These are phyloP conservation scores for Phaffomyces opuntiae DNA, from an alignment of 805 yeast genomes.

Conservation along the genomic window DNA sequence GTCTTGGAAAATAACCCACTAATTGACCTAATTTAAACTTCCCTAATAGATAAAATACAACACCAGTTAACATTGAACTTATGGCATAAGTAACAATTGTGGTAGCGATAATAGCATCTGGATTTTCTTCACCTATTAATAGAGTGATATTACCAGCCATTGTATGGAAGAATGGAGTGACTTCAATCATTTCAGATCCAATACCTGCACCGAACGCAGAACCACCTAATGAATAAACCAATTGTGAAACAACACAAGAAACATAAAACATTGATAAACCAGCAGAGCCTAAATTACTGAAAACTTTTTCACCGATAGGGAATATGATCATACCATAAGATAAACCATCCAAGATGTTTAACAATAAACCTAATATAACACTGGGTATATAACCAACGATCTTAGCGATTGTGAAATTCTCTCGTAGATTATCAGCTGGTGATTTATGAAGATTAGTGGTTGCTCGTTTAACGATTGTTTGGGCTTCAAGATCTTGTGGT, in stretches of 20 bases:
- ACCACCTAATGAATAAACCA: conserved; percentile 84
- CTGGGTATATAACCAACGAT: conserved; percentile 47
- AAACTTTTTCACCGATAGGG: conserved; percentile 78
- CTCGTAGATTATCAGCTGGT: neutral
- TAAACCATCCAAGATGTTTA: conserved; percentile 86
- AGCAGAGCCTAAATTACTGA: conserved; percentile 73
- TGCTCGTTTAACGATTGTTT: neutral
- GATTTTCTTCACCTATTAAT: conserved; percentile 42
- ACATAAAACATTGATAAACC: conserved; percentile 94
- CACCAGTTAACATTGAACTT: conserved; percentile 81
- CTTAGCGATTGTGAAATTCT: conserved; percentile 10
- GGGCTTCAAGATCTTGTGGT: conserved; percentile 8
- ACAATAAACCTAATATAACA: conserved; percentile 73
- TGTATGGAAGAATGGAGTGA: conserved; percentile 96
- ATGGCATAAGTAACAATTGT: conserved; percentile 80
- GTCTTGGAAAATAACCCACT: conserved; percentile 94
- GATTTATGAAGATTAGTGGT: neutral
- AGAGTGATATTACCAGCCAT: conserved; percentile 74
- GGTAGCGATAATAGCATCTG: conserved; percentile 65
- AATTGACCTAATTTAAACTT: conserved; percentile 73
- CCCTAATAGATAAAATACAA: conserved; percentile 72
- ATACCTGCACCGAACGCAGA: conserved; percentile 86
- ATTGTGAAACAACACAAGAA: conserved; percentile 83
- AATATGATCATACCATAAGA: conserved; percentile 98
- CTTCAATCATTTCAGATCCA: conserved; percentile 98